Evolutionary conservation across 441 rosid species (phyloP).

Genomic region (Metrosideros polymorpha): DNA sequence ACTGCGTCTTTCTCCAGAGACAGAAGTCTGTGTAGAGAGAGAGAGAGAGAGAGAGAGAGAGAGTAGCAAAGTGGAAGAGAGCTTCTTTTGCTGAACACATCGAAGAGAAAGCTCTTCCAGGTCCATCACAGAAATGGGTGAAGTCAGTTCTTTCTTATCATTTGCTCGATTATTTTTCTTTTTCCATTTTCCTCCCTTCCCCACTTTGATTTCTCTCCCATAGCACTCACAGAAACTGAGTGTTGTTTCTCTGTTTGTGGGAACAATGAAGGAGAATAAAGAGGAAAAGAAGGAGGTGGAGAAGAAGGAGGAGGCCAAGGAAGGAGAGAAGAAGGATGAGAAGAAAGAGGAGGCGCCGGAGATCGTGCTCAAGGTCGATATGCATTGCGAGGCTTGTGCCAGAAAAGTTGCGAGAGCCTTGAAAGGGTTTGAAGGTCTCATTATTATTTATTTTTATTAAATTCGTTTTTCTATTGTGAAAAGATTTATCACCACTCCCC

Average conservation of each 20-base stretch:
- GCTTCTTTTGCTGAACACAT: background rate
- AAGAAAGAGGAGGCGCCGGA: conserved; percentile 21
- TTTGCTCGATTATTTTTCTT: background rate
- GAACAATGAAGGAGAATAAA: conserved; percentile 14
- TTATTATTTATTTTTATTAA: background rate
- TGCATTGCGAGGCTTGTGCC: conserved; percentile 51
- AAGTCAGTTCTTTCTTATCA: conserved; percentile 10
- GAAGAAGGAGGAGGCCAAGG: conserved; percentile 10
- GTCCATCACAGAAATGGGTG: conserved; percentile 30
- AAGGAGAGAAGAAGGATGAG: conserved; percentile 10
- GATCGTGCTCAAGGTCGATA: conserved; percentile 44
- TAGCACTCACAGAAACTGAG: background rate
- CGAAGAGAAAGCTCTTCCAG: background rate
- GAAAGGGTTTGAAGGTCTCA: conserved; percentile 35
- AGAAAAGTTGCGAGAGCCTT: conserved; percentile 31
- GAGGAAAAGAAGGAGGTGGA: background rate
- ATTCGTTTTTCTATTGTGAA: background rate
- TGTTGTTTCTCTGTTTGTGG: background rate
- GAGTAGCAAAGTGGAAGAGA: background rate
- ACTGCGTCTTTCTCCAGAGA: background rate
- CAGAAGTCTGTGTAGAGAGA: background rate
- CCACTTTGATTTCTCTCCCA: background rate
- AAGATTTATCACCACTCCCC: background rate
- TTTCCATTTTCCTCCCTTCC: background rate
- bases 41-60: background rate